Evolutionary conservation across 495 filamentous ascomycete genomes (phyloP).

Genomic region (Penicilliopsis zonata): DNA sequence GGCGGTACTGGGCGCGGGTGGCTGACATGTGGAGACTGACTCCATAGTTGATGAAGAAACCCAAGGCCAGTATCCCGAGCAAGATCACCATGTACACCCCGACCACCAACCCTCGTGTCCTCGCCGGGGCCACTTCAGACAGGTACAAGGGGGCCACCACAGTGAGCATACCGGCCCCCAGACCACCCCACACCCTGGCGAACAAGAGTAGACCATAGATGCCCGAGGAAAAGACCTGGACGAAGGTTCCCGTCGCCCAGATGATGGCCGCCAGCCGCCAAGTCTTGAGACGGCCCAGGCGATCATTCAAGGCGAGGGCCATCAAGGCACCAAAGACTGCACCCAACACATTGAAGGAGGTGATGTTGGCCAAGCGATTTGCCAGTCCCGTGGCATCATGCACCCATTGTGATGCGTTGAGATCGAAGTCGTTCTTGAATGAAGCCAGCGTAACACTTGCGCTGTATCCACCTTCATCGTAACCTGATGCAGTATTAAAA

Average conservation of each 20-base stretch:
- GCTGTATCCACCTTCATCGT: constrained; percentile 37
- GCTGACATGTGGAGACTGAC: constrained; percentile 26
- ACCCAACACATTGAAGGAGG: constrained; percentile 32
- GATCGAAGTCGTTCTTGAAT: constrained; percentile 29
- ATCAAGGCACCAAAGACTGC: constrained; percentile 30
- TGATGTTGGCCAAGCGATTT: constrained; percentile 32
- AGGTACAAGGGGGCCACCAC: constrained; percentile 38
- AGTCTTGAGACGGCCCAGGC: constrained; percentile 23
- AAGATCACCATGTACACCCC: constrained; percentile 39
- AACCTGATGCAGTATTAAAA: constrained; percentile 22
- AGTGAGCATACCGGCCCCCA: constrained; percentile 37
- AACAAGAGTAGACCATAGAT: constrained; percentile 33
- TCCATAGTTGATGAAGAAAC: constrained; percentile 40
- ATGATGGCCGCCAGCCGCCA: constrained; percentile 29
- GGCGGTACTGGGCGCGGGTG: constrained; percentile 28
- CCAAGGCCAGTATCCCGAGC: constrained; percentile 23
- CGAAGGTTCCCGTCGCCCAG: constrained; percentile 28
- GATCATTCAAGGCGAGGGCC: constrained; percentile 28
- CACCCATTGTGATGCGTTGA: constrained; percentile 21
- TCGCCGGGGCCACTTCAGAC: constrained; percentile 37
- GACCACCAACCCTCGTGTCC: constrained; percentile 36
- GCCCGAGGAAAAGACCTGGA: constrained; percentile 32
- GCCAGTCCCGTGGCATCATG: constrained; percentile 22
- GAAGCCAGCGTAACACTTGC: constrained; percentile 27
- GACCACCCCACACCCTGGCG: constrained; percentile 29